These are phyloP conservation scores for Lippia alba DNA, from an alignment of 305 asterid species.

Conservation along the genomic window DNA sequence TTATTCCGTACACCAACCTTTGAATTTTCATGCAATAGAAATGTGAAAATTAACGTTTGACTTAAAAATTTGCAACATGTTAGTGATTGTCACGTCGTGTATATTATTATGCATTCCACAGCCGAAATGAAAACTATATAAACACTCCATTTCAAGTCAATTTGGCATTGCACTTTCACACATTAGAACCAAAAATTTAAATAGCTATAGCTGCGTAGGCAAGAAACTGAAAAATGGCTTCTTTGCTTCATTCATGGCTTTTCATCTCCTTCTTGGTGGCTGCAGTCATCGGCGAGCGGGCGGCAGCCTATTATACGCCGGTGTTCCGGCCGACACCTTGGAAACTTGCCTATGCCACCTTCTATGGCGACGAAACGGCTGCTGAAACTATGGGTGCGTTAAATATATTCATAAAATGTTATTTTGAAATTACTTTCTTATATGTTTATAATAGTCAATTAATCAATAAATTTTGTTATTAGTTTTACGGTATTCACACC, in stretches of 20 bases:
- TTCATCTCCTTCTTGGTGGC: conserved; percentile 37
- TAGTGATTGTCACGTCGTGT: conserved; percentile 52
- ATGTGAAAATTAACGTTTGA: conserved; percentile 21
- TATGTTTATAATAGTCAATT: too few species aligned
- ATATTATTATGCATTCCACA: neutral
- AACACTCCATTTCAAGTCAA: conserved; percentile 23
- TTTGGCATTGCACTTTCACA: conserved; percentile 22
- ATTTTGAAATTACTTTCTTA: too few species aligned
- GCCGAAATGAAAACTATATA: conserved; percentile 32
- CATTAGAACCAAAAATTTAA: neutral
- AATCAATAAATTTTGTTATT: too few species aligned
- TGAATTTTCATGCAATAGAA: neutral
- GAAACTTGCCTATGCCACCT: conserved; percentile 80
- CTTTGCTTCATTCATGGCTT: conserved; percentile 32
- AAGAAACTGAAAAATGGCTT: conserved; percentile 32
- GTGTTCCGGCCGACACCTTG: conserved; percentile 53
- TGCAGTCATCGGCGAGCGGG: conserved; percentile 19
- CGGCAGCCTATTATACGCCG: conserved; percentile 41
- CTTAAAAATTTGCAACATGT: conserved; percentile 36
- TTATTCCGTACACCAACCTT: conserved; percentile 21
- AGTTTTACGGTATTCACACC: too few species aligned
- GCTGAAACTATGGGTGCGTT: conserved; percentile 77
- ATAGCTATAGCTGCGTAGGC: conserved; percentile 5
- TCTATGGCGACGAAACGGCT: conserved; percentile 83
- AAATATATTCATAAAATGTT: neutral